phyloP scores from a whole-genome alignment of 2,329 filamentous ascomycete genomes.

The Escovopsis sp. region DNA sequence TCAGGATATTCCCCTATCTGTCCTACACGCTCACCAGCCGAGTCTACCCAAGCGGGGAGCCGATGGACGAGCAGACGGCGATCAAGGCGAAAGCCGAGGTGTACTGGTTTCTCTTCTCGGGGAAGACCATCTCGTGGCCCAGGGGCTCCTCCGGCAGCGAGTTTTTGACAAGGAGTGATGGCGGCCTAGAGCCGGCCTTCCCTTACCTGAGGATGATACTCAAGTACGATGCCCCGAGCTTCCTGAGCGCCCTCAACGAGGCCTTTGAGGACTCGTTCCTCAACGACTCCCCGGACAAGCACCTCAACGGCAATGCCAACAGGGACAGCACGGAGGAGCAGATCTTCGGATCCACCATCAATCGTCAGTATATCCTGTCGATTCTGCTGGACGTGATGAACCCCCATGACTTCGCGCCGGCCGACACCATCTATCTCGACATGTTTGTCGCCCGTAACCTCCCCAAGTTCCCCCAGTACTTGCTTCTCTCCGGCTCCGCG shows the following conservation, averaged over 20 bases:
- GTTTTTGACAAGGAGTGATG: constrained; percentile 43
- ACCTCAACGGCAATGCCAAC: constrained; percentile 33
- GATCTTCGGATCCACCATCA: constrained; percentile 56
- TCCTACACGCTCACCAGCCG: constrained; percentile 83
- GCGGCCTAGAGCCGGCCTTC: constrained; percentile 56
- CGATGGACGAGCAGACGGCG: constrained; percentile 57
- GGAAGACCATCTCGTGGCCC: constrained; percentile 62
- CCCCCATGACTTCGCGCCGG: constrained; percentile 52
- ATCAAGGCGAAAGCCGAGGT: constrained; percentile 69
- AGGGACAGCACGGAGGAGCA: constrained; percentile 47
- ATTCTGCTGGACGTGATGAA: constrained; percentile 88
- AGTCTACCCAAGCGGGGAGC: constrained; percentile 74
- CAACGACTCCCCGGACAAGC: constrained; percentile 59
- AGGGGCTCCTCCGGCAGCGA: constrained; percentile 39
- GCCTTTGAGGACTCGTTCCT: constrained; percentile 91
- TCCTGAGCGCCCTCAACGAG: constrained; percentile 90
- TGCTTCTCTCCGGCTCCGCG: constrained; percentile 75
- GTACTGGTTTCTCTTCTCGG: constrained; percentile 88
- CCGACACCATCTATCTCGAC: constrained; percentile 86
- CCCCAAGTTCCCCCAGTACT: constrained; percentile 91
- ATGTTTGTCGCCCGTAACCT: constrained; percentile 97
- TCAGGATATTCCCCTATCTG: constrained; percentile 89
- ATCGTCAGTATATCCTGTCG: constrained; percentile 82
- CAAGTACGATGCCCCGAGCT: constrained; percentile 78
- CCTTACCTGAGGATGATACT: constrained; percentile 74